These are phyloP conservation scores for Carex pumila DNA, from an alignment of 176 grass and related monocot genomes.

Conservation along the genomic window DNA sequence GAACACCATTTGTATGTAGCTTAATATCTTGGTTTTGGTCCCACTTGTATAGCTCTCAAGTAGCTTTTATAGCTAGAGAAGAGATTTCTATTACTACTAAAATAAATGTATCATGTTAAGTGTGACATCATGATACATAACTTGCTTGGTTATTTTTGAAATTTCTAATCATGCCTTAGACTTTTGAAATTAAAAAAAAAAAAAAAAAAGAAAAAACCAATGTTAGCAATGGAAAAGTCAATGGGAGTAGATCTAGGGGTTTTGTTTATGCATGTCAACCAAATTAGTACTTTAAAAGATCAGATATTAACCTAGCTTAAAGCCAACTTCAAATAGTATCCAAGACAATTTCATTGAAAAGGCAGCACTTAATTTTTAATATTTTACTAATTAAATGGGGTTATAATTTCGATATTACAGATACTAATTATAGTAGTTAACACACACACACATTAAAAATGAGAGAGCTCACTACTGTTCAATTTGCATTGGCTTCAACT, in stretches of 20 bases:
- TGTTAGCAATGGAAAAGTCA: slow-evolving; percentile 15
- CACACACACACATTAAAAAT: too few species aligned
- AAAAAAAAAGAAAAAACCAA: neutral
- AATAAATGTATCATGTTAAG: neutral
- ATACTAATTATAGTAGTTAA: neutral
- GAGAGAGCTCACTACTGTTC: neutral
- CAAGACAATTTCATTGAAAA: slow-evolving; percentile 6
- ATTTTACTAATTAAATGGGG: neutral
- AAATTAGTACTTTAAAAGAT: slow-evolving; percentile 18
- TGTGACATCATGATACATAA: neutral
- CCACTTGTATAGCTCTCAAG: neutral
- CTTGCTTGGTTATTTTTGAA: neutral
- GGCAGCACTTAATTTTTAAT: neutral
- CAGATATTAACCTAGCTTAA: slow-evolving; percentile 6
- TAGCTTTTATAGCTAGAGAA: slow-evolving; percentile 20
- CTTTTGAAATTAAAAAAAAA: neutral
- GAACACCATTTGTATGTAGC: neutral
- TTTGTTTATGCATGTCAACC: slow-evolving; percentile 25
- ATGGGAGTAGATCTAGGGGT: neutral
- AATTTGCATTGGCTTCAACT: neutral
- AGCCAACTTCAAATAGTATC: slow-evolving; percentile 8
- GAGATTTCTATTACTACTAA: neutral
- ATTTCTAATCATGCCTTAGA: neutral
- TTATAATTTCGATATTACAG: neutral
- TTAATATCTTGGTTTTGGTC: neutral